Conservation (phyloP, 495 filamentous ascomycete genomes). For the Chlorociboria aeruginascens region DNA sequence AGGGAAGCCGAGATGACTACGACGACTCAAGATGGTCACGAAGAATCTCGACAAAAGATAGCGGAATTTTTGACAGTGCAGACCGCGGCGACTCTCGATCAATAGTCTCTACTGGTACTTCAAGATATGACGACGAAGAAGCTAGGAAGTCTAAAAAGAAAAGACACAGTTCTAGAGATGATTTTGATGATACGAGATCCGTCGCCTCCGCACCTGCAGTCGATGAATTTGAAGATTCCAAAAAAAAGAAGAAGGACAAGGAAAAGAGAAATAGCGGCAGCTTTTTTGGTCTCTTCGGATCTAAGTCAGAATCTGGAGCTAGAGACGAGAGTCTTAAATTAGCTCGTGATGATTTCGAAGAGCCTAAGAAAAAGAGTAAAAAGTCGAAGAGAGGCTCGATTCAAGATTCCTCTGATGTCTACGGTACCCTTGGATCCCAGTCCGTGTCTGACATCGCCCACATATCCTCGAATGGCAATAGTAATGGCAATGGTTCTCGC, state of each 20-base stretch:
- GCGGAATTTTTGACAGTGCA: slow-evolving; percentile 19
- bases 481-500: slow-evolving; percentile 4
- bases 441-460: slow-evolving; percentile 13
- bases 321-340: slow-evolving; percentile 16
- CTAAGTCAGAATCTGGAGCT: slow-evolving; percentile 15
- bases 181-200: slow-evolving; percentile 28
- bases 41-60: slow-evolving; percentile 21
- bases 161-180: slow-evolving; percentile 20
- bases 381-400: slow-evolving; percentile 18
- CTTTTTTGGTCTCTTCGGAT: slow-evolving; percentile 25
- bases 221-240: slow-evolving; percentile 16
- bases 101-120: slow-evolving; percentile 27
- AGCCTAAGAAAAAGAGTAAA: slow-evolving; percentile 18
- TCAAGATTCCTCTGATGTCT: slow-evolving; percentile 7
- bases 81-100: slow-evolving; percentile 29
- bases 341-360: slow-evolving; percentile 16
- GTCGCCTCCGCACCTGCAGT: slow-evolving; percentile 25
- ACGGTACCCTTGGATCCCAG: slow-evolving; percentile 8
- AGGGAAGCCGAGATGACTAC: slow-evolving; percentile 18
- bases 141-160: slow-evolving; percentile 18
- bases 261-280: slow-evolving; percentile 19
- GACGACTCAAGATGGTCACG: slow-evolving; percentile 19
- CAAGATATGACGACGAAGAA: slow-evolving; percentile 22
- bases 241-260: slow-evolving; percentile 18
- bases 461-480: slow-evolving; percentile 9